Conservation (phyloP, 306 rosid genomes). For the Rubus idaeus region DNA sequence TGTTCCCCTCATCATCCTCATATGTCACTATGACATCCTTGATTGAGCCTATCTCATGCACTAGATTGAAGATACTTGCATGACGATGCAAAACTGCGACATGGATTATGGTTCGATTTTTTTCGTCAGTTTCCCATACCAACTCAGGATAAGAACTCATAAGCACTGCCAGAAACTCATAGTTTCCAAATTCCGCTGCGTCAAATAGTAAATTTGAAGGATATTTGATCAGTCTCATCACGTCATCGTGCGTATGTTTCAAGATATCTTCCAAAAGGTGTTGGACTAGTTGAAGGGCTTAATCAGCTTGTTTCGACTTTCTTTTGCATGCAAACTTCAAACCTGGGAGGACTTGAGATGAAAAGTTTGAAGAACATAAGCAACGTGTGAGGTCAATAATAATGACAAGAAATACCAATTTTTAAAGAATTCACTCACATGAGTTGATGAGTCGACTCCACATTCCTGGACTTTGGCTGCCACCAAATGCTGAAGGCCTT, state of each 20-base stretch:
- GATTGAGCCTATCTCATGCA: constrained; percentile 26
- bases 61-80: constrained; percentile 17
- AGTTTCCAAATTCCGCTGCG: constrained; percentile 32
- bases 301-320: background rate
- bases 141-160: constrained; percentile 24
- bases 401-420: background rate
- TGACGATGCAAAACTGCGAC: constrained; percentile 30
- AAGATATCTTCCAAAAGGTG: constrained; percentile 15
- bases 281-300: constrained; percentile 25
- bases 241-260: background rate
- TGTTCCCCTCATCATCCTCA: background rate
- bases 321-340: background rate
- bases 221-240: background rate
- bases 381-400: background rate
- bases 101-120: constrained; percentile 27
- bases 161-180: constrained; percentile 25
- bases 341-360: background rate
- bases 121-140: constrained; percentile 12
- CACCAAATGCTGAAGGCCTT: background rate
- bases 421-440: constrained; percentile 7
- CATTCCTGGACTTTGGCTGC: background rate
- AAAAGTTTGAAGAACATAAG: background rate
- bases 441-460: constrained; percentile 3
- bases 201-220: constrained; percentile 12
- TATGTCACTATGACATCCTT: constrained; percentile 16